Evolutionary conservation across 345 rosid genomes (phyloP).

Genomic region (Lepidium africanum): DNA sequence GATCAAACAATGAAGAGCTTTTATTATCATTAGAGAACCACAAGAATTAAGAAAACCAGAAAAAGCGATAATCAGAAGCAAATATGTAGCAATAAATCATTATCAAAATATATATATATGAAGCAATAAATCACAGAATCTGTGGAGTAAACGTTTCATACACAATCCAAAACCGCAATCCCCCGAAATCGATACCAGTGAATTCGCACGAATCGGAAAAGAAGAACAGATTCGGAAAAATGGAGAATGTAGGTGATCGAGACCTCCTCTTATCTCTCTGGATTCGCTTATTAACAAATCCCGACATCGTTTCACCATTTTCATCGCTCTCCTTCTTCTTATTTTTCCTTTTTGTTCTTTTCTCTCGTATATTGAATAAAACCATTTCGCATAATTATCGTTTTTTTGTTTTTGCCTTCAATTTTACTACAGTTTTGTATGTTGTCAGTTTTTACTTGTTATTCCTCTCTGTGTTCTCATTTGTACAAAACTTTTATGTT

Average conservation of each 20-base stretch:
- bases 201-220: background rate
- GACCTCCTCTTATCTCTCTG: slow-evolving; percentile 17
- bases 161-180: too few species aligned
- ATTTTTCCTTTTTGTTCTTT: background rate
- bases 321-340: background rate
- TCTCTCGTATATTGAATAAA: background rate
- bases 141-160: background rate
- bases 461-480: too few species aligned
- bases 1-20: background rate
- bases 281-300: slow-evolving; percentile 23
- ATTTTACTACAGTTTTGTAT: too few species aligned
- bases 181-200: background rate
- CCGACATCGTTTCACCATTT: slow-evolving; percentile 17
- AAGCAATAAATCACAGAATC: background rate
- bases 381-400: background rate
- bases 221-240: background rate
- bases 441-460: too few species aligned
- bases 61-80: slow-evolving; percentile 4
- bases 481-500: too few species aligned
- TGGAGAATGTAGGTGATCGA: slow-evolving; percentile 6
- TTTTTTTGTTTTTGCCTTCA: background rate
- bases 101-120: too few species aligned
- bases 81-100: too few species aligned
- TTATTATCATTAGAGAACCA: background rate
- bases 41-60: background rate